Percentiles rank a stretch among this genome's conserved stretches.
Conservation (phyloP, 2,329 filamentous ascomycete species). For the Colletotrichum gloeosporioides region DNA sequence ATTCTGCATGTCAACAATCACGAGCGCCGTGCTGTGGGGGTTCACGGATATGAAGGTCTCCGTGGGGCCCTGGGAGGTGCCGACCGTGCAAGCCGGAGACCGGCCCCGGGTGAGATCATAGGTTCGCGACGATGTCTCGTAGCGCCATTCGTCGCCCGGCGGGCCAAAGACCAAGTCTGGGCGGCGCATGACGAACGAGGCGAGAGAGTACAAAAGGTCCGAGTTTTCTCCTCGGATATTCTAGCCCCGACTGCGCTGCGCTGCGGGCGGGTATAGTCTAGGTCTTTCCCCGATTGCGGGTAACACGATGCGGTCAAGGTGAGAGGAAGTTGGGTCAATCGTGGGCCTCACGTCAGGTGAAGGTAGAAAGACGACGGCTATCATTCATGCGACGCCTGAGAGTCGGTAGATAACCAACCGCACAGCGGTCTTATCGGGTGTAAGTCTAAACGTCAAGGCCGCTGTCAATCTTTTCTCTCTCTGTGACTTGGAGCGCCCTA, state of each 20-base stretch:
- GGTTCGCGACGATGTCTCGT: slow-evolving; percentile 16
- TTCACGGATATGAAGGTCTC: slow-evolving; percentile 38
- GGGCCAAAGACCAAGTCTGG: slow-evolving; percentile 16
- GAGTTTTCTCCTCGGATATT: slow-evolving; percentile 14
- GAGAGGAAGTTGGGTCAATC: background rate
- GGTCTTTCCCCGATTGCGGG: slow-evolving; percentile 8
- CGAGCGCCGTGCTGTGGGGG: slow-evolving; percentile 47
- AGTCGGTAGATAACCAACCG: background rate
- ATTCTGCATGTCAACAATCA: slow-evolving; percentile 60
- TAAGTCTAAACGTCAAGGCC: background rate
- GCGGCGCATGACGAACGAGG: background rate
- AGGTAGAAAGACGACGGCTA: background rate
- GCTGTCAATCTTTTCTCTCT: background rate
- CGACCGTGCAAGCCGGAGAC: slow-evolving; percentile 6
- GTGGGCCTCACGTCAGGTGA: background rate
- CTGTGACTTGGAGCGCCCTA: background rate
- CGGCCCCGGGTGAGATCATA: slow-evolving; percentile 20
- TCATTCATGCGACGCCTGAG: background rate
- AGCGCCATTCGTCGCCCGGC: slow-evolving; percentile 17
- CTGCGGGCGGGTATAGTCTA: background rate
- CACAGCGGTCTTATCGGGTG: background rate
- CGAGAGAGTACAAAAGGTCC: background rate
- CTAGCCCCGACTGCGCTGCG: background rate
- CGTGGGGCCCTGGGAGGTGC: slow-evolving; percentile 13
- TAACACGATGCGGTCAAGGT: background rate